Base-by-base conservation (phyloP, 2,329 filamentous ascomycete species). In the Cyphellophora europaea region DNA sequence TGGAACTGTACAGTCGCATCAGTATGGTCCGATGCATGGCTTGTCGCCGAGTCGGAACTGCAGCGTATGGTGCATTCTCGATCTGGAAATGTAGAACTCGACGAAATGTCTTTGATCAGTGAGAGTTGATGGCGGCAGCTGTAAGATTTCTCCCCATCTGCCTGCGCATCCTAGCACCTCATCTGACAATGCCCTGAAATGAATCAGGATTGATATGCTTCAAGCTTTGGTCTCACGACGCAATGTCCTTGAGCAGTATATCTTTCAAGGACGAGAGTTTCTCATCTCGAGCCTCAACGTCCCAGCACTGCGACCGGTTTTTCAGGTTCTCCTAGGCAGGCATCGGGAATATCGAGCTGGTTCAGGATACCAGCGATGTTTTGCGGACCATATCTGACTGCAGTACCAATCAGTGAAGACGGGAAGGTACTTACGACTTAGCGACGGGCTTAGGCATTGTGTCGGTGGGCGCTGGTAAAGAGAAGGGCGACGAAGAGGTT, bases 1-100 rank as follows among this genome's bases (percentile, higher is more conserved):
- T 84, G 70, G 79, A 79, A 71, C 87, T 94, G 62, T 59, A 62
- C 37, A 45, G 40, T 36, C 18, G 62, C 57, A 65, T 77, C 65
- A 85, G 79, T 82, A 85, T 78, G 84, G 81, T 84, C 79, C 77
- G 74, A 74, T 79, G 71, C 63, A 69, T 73, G 70, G 67, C 72
- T 72, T 79, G 77, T 65, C 82, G 82, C 82, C 81, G 77, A 78
- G 78, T 78, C 59, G 87, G 85, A 93, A 93, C 68, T 93, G 86
- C 82, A 80, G 82, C 82, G 48, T 79, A 74, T 69, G 79, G 71
- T 67, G 83, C 83, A 89, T 91, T 91, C 83, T 88, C 80, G 67
- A 71, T 77, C 76, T 74, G 82, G 80, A 49, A 50, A 40, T 47
- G 54, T 47, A 74, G 77, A 69, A 88, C 83, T 88, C 84, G 82